Evolutionary conservation across 306 rosid species (phyloP).

Genomic region (Hippophae gyantsensis): DNA sequence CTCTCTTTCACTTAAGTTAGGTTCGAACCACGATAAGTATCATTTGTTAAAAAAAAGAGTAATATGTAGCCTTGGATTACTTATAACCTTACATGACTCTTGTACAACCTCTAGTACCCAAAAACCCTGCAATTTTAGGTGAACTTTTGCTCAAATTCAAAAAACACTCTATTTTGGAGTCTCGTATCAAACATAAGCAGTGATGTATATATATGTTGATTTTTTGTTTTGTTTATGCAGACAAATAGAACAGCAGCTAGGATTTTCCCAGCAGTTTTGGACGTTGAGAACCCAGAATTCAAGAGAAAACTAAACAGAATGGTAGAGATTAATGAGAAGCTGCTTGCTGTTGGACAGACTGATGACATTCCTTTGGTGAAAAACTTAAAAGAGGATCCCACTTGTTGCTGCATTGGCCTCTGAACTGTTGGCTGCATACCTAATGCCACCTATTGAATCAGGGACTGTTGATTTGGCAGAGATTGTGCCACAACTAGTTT

Average conservation of each 20-base stretch:
- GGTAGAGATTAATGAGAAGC: conserved; percentile 76
- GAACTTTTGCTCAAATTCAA: too few species aligned
- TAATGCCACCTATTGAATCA: conserved; percentile 90
- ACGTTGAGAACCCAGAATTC: conserved; percentile 96
- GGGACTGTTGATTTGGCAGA: conserved; percentile 96
- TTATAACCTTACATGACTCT: too few species aligned
- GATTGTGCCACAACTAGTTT: conserved; percentile 72
- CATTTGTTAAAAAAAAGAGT: too few species aligned
- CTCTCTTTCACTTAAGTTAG: too few species aligned
- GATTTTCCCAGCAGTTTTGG: conserved; percentile 91
- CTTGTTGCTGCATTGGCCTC: conserved; percentile 66
- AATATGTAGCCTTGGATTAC: too few species aligned
- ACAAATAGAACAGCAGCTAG: conserved; percentile 94
- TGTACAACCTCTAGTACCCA: too few species aligned
- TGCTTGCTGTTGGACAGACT: conserved; percentile 59
- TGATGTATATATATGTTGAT: not conserved
- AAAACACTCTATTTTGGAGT: too few species aligned
- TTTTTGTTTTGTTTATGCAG: conserved; percentile 30
- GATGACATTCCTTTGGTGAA: conserved; percentile 61
- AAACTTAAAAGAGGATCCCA: conserved; percentile 87
- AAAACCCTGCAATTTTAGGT: too few species aligned
- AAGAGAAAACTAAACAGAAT: conserved; percentile 76
- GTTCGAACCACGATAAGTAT: too few species aligned
- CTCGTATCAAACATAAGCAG: not conserved
- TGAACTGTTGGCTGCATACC: conserved; percentile 77